Conservation (phyloP, 805 yeast species). For the Candida maris region DNA sequence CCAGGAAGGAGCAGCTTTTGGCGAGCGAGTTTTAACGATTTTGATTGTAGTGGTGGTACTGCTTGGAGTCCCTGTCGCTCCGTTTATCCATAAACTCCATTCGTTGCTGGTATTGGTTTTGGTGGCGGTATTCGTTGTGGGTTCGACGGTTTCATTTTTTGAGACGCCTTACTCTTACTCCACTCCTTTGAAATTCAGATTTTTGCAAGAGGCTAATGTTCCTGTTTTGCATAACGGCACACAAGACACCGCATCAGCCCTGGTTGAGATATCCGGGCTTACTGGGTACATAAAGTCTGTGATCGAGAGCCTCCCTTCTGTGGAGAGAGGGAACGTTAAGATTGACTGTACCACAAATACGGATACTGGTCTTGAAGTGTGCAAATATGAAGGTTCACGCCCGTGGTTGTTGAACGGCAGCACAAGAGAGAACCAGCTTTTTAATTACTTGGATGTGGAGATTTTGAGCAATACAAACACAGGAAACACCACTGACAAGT, state of each 20-base stretch:
- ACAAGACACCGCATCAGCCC: constrained; percentile 23
- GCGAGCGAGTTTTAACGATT: constrained; percentile 35
- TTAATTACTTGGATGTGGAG: constrained; percentile 47
- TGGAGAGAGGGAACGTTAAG: constrained; percentile 33
- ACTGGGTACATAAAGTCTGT: constrained; percentile 44
- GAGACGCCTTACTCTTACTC: constrained; percentile 55
- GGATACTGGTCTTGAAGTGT: constrained; percentile 47
- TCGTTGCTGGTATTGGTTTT: constrained; percentile 45
- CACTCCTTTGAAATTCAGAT: constrained; percentile 70
- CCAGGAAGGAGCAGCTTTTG: constrained; percentile 56
- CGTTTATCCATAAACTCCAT: constrained; percentile 69
- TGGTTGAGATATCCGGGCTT: constrained; percentile 49
- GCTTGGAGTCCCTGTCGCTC: constrained; percentile 51
- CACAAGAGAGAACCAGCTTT: constrained; percentile 29
- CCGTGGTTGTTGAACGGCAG: constrained; percentile 45
- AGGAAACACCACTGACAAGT: constrained; percentile 32
- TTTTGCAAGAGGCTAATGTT: constrained; percentile 59
- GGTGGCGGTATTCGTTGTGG: constrained; percentile 34
- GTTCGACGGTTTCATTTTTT: constrained; percentile 36
- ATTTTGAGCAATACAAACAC: constrained; percentile 47
- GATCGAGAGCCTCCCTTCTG: constrained; percentile 61
- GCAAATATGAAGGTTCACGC: constrained; percentile 48
- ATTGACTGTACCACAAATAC: constrained; percentile 35
- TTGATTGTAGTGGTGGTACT: constrained; percentile 34
- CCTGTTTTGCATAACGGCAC: constrained; percentile 14